Evolutionary conservation across 1,284 basidiomycete species (phyloP), one percentile per base, ranked within the genome.

Genomic region (Gomphus sp.): DNA sequence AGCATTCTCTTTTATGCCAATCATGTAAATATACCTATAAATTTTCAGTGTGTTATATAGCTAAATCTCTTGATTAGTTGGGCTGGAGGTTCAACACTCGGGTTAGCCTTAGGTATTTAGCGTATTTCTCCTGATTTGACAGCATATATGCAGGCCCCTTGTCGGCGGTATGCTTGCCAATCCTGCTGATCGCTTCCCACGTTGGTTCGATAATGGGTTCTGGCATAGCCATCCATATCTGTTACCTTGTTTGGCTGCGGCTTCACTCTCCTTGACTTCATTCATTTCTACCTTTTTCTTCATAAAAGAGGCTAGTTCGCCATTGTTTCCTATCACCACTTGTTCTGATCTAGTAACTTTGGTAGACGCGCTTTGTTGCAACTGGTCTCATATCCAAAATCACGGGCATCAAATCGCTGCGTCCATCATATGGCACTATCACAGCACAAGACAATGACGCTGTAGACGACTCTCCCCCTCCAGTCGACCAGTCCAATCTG

Each of bases 151-250:
- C 34, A 65, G 66, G 9, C 61, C 65, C 14, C 63, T 66, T 11
- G 60, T 65, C 31, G 66, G 66, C 10, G 66, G 66, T 7, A 39
- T 65, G 33, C 62, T 66, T n/a, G 60, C 64, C 9, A 61, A 65
- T 28, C 66, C 66, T 16, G 64, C 64, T 43, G 57, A 62, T 43
- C 61, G 61, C 28, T 63, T 66, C 41, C 49, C 60, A 8, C 18
- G 31, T 9, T 66, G 14, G 18, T 66, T 66, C 44, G 41, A 61
- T 34, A 62, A 64, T 28, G 60, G 59, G 12, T 67, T 67, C 44
- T 67, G 66, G 66, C 52, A 49, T 14, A 52, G 58, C 37, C 64
- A 67, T 37, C 66, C 66, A 10, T 67, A 64, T 50, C 33, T 65
- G 22, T 47, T 67, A 11, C 66, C 66, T 9, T 67, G 64, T 54